These are phyloP conservation scores for Saccharomycopsis fibuligera DNA, from an alignment of 805 yeast species.

Conservation along the genomic window DNA sequence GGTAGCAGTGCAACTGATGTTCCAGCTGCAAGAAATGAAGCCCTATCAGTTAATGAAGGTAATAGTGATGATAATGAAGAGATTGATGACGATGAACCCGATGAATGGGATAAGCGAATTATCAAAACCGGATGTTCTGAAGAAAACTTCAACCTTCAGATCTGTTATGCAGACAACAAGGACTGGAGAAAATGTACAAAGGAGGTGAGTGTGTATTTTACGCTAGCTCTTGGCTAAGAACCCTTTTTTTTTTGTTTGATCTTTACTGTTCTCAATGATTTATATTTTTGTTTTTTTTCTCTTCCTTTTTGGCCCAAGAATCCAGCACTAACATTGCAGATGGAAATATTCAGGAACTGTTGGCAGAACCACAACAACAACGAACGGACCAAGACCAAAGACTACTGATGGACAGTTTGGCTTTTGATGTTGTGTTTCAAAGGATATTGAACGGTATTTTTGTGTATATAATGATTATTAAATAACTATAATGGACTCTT, in stretches of 20 bases:
- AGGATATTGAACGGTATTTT: not conserved
- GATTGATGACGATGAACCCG: constrained; percentile 55
- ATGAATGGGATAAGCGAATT: constrained; percentile 73
- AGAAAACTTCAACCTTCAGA: constrained; percentile 61
- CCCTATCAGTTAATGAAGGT: not conserved
- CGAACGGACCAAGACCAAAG: constrained; percentile 14
- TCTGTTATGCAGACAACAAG: constrained; percentile 75
- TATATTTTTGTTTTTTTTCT: too few species aligned
- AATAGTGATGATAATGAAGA: not conserved
- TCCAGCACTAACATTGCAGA: constrained; percentile 8
- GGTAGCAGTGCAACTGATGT: too few species aligned
- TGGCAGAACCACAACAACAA: constrained; percentile 17
- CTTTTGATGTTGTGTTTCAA: not conserved
- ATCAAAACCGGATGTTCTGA: constrained; percentile 69
- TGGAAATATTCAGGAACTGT: constrained; percentile 20
- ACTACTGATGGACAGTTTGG: not conserved
- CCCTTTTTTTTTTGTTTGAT: not conserved
- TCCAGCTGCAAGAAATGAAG: too few species aligned
- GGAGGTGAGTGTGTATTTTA: constrained; percentile 42
- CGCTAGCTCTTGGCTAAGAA: not conserved
- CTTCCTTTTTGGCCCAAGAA: too few species aligned
- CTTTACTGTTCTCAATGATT: not conserved
- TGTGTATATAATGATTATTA: not conserved
- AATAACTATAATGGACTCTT: not conserved
- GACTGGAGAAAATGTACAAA: constrained; percentile 73